These are phyloP conservation scores for Karstenula rhodostoma DNA, from an alignment of 2,329 filamentous ascomycete genomes.

Conservation along the genomic window DNA sequence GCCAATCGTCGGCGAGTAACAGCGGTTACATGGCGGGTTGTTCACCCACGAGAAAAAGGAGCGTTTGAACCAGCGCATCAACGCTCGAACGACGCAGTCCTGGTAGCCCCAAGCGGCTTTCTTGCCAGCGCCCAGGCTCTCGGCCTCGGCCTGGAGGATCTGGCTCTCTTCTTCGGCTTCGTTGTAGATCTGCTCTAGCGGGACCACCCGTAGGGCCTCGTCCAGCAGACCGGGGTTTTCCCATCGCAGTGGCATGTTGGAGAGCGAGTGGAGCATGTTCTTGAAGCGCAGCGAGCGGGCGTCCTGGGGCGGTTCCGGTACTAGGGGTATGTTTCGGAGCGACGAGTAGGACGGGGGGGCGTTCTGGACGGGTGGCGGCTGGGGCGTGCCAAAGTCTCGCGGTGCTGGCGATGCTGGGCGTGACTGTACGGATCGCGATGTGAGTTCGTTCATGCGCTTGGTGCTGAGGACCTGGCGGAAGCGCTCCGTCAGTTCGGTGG, in stretches of 20 bases:
- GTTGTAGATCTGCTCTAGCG: slow-evolving; percentile 87
- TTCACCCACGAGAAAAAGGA: slow-evolving; percentile 97
- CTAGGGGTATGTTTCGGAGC: slow-evolving; percentile 70
- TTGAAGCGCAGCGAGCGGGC: slow-evolving; percentile 58
- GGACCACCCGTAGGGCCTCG: slow-evolving; percentile 86
- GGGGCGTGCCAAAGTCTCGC: slow-evolving; percentile 55
- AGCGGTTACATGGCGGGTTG: slow-evolving; percentile 86
- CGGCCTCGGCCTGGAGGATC: slow-evolving; percentile 84
- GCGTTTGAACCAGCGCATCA: slow-evolving; percentile 95
- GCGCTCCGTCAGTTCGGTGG: slow-evolving; percentile 78
- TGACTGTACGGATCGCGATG: slow-evolving; percentile 66
- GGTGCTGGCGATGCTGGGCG: slow-evolving; percentile 67
- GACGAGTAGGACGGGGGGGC: slow-evolving; percentile 68
- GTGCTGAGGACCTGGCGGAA: slow-evolving; percentile 89
- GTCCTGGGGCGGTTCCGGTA: slow-evolving; percentile 75
- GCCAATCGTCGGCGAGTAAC: slow-evolving; percentile 81
- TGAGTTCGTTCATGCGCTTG: slow-evolving; percentile 83
- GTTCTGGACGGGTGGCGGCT: slow-evolving; percentile 40
- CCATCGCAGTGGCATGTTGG: slow-evolving; percentile 88
- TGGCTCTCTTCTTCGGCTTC: slow-evolving; percentile 95
- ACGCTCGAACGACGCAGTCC: slow-evolving; percentile 89
- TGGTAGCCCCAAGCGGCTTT: slow-evolving; percentile 96
- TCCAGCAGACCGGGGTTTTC: slow-evolving; percentile 95
- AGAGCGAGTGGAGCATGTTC: slow-evolving; percentile 84
- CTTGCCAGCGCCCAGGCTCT: slow-evolving; percentile 80